Base-by-base conservation (phyloP, 108 stramenopile genomes). In the Cyclotella atomus region DNA sequence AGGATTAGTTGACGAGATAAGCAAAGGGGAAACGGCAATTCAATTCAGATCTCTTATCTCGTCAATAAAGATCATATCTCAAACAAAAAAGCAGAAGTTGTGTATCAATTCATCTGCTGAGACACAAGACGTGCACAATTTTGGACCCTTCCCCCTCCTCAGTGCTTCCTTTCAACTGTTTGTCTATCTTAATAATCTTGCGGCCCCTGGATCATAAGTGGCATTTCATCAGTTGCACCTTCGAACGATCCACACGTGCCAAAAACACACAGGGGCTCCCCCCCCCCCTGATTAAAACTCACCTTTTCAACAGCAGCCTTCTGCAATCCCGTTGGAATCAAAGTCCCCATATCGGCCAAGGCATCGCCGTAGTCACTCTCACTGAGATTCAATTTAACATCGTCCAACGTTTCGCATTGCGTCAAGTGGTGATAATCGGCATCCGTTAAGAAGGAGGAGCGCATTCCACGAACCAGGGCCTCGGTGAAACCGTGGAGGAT, bases 291-390 rank as follows among this genome's bases (percentile, higher is more conserved):
- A 52, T 63, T 43, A 43, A 66, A 57, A 53, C 91, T 52, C 69
- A 95, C 93, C 91, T 95, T 95, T 61, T 92, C 89, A 71, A 95
- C 85, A 28, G 94, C 94, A 30, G 83, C 87, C 76, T 90, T 91
- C 75, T 94, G 93, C 30, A 95, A 81, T 19, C 84, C 84, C 50
- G 88, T 90, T 36, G 94, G 95, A 35, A 89, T 90, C 67, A 97
- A 61, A 33, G 82, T 35, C 25, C 70, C 67, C 65, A 91, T 91
- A 69, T 97, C 94, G 19, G 89, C 88, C 54, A 99, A 59, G 12
- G 91, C 92, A 66, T 93, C 89, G 23, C 84, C 87, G 66, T 98
- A 99, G 81, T 99, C 99, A 15, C 95, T 97, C 84, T 99, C 99
- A 23, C 96, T 96, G 35, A 99, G 74, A 77, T 99, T 99, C 64